A percentile compares a stretch with the other conserved stretches of the same genome.
These are phyloP conservation scores for Blastomyces emzantsi DNA, from an alignment of 2,329 filamentous ascomycete species.

Conservation along the genomic window DNA sequence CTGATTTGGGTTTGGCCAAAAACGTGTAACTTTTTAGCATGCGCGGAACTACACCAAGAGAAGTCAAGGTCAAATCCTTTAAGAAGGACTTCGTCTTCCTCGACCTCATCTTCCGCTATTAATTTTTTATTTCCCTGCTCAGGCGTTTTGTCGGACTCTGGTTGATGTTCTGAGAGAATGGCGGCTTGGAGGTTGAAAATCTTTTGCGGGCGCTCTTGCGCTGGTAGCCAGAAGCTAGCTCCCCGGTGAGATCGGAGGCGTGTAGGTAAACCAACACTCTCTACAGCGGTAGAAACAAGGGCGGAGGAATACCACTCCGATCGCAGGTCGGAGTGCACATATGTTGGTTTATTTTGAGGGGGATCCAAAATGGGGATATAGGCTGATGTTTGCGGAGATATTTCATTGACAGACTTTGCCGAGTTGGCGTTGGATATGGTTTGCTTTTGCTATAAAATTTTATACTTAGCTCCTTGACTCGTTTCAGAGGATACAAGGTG, in stretches of 20 bases:
- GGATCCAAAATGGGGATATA: conserved; percentile 65
- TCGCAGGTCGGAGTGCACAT: conserved; percentile 50
- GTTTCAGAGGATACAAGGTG: conserved; percentile 1
- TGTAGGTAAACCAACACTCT: conserved; percentile 68
- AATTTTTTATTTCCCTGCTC: neutral
- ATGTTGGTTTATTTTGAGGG: conserved; percentile 47
- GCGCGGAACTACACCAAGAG: conserved; percentile 24
- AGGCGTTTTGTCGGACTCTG: conserved; percentile 21
- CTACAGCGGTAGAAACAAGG: conserved; percentile 64
- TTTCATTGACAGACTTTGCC: conserved; percentile 59
- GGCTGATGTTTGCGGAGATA: conserved; percentile 63
- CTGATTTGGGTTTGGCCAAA: conserved; percentile 30
- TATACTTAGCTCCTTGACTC: conserved; percentile 7
- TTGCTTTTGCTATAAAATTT: conserved; percentile 43
- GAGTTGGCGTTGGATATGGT: conserved; percentile 61
- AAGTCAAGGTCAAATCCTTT: conserved; percentile 36
- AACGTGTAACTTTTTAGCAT: conserved; percentile 22
- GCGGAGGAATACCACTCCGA: conserved; percentile 77
- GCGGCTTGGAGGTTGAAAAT: conserved; percentile 67
- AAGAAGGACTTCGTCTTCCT: conserved; percentile 13
- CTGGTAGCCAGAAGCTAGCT: conserved; percentile 42
- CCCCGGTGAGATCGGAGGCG: conserved; percentile 40
- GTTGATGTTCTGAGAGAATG: conserved; percentile 33
- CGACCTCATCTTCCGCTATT: neutral
- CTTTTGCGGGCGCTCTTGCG: conserved; percentile 60